These are phyloP conservation scores for Solanum aculeatissimum DNA, from an alignment of 305 asterid species.

Conservation along the genomic window DNA sequence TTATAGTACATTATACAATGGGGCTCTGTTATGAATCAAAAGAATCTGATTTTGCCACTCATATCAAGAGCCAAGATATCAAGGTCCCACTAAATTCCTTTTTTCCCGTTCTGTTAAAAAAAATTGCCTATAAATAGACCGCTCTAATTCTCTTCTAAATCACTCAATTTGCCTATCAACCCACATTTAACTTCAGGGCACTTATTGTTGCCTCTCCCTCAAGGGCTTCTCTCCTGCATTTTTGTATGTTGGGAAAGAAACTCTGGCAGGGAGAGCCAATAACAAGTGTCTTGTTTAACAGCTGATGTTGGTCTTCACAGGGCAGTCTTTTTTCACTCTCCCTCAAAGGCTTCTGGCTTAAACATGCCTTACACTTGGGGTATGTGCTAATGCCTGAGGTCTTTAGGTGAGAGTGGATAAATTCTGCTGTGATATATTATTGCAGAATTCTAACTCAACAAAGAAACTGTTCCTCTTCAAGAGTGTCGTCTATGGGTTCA, in stretches of 20 bases:
- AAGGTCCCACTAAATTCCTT: slow-evolving; percentile 22
- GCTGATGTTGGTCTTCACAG: neutral
- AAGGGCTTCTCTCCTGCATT: slow-evolving; percentile 39
- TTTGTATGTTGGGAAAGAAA: slow-evolving; percentile 13
- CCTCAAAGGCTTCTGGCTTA: slow-evolving; percentile 42
- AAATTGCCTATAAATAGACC: slow-evolving; percentile 30
- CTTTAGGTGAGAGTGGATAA: slow-evolving; percentile 24
- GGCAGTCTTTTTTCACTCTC: slow-evolving; percentile 59
- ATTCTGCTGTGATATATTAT: slow-evolving; percentile 21
- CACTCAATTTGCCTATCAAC: neutral
- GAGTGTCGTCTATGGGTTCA: neutral
- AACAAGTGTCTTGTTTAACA: slow-evolving; percentile 20
- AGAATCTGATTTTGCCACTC: slow-evolving; percentile 21
- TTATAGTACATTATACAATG: neutral
- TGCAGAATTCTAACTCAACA: neutral
- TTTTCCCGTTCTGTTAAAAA: neutral
- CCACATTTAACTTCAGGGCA: slow-evolving; percentile 13
- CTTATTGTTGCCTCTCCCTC: slow-evolving; percentile 50
- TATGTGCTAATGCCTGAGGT: slow-evolving; percentile 13
- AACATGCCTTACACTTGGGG: slow-evolving; percentile 3
- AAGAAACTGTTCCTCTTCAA: neutral
- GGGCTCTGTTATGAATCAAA: slow-evolving; percentile 26
- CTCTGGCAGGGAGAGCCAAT: slow-evolving; percentile 30
- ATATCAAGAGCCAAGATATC: slow-evolving; percentile 20
- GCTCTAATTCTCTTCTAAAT: slow-evolving; percentile 1